These are phyloP conservation scores for Ophiostoma sp. DNA, from an alignment of 2,329 filamentous ascomycete genomes.

Conservation along the genomic window DNA sequence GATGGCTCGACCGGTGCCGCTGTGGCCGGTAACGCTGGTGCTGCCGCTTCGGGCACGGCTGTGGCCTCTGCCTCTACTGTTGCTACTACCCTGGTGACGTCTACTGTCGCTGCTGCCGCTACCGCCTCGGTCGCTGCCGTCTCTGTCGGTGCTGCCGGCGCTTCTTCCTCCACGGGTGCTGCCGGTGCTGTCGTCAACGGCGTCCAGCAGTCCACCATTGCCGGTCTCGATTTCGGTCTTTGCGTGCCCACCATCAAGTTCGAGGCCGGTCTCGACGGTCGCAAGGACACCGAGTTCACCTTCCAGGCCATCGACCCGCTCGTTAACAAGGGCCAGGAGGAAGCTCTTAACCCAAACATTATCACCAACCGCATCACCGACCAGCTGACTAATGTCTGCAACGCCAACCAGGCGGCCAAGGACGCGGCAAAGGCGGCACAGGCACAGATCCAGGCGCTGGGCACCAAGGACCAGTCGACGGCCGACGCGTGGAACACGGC, in stretches of 20 bases:
- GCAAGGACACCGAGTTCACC: constrained; percentile 60
- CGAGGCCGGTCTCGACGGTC: constrained; percentile 57
- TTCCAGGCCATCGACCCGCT: constrained; percentile 66
- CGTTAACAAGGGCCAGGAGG: constrained; percentile 62
- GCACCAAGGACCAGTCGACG: constrained; percentile 40
- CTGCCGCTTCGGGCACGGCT: constrained; percentile 11
- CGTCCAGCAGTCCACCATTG: constrained; percentile 28
- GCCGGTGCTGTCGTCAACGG: constrained; percentile 19
- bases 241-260: constrained; percentile 61
- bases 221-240: constrained; percentile 51
- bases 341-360: constrained; percentile 71
- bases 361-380: constrained; percentile 73
- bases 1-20: constrained; percentile 39
- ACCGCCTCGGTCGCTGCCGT: not conserved
- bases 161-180: constrained; percentile 1
- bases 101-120: not conserved
- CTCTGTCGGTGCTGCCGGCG: constrained; percentile 2
- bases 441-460: constrained; percentile 39
- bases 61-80: not conserved
- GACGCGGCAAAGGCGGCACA: constrained; percentile 54
- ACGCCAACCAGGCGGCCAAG: constrained; percentile 60
- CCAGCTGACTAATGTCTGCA: constrained; percentile 66
- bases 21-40: constrained; percentile 36
- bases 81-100: not conserved
- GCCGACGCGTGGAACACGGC: constrained; percentile 45